Percentiles rank a stretch among this genome's conserved stretches.
phyloP scores from a whole-genome alignment of 2,329 filamentous ascomycete species.

The Metarhizium sp. region DNA sequence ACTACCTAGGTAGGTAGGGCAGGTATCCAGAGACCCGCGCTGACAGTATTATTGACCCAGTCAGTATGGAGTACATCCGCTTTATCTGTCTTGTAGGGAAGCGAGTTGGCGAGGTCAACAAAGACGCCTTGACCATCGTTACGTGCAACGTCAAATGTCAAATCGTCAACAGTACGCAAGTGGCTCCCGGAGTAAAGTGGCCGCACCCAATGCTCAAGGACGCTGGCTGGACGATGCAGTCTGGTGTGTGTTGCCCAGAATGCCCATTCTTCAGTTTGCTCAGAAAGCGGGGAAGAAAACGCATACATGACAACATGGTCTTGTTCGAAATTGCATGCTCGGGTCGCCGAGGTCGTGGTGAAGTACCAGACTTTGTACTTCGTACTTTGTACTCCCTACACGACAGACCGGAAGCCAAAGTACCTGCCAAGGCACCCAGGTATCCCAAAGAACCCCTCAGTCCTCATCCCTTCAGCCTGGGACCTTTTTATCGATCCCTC shows the following conservation, averaged over 20 bases:
- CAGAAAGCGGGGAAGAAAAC: slow-evolving; percentile 8
- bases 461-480: slow-evolving; percentile 6
- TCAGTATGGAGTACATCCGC: too few species aligned
- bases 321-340: slow-evolving; percentile 17
- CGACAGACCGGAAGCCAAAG: neutral
- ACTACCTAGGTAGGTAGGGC: too few species aligned
- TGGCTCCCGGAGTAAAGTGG: neutral
- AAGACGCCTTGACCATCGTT: neutral
- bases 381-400: too few species aligned
- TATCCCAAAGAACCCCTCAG: slow-evolving; percentile 3
- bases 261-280: neutral
- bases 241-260: neutral
- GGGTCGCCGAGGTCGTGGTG: neutral
- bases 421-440: slow-evolving; percentile 2
- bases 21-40: too few species aligned
- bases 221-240: neutral
- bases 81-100: too few species aligned
- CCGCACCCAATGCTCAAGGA: neutral
- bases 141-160: neutral
- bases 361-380: neutral
- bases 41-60: too few species aligned
- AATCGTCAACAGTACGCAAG: neutral
- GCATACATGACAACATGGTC: slow-evolving; percentile 13
- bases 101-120: neutral
- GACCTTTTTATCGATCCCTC: slow-evolving; percentile 18